Base-by-base conservation (phyloP, 2,329 filamentous ascomycete species). In the Xylariaceae sp. region DNA sequence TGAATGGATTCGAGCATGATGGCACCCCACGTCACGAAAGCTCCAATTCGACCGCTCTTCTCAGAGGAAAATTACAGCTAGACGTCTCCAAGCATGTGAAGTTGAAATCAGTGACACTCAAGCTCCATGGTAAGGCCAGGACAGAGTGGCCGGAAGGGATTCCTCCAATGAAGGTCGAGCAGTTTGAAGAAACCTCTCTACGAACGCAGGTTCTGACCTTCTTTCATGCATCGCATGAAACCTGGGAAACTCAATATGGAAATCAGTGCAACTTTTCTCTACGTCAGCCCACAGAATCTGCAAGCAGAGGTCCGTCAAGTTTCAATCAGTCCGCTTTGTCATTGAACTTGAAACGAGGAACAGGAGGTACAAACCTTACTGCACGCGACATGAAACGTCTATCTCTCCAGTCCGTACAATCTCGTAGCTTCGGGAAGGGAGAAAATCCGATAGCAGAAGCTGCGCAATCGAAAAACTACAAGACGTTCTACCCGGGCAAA, bases 101-200 rank as follows among this genome's bases (percentile, higher is more conserved):
- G 68, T 83, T 98, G 55, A 96, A 95, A 71, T 85, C 88, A 4
- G 80, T 98, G 20, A 90, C 86, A 5, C 74, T 98, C 42, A 92
- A 88, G 58, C 87, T 98, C 56, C 80, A 84, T 33, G 93, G 92
- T 22, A 85, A 83, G 62, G 88, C 90, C 3, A 80, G 86, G 53
- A 97, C 93, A 1, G 90, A 95, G 62, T 98, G 93, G 93, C 92
- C 93, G 14, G 93, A 97, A 71, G 89, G 90, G 40, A 93, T 97
- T 22, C 92, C 93, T 3, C 90, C 91, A 0, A 77, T 85, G 46
- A 95, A 95, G 65, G 77, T 85, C 1, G 87, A 95, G 33, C 82
- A 88, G 42, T 85, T 82, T 58, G 90, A 97, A 62, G 86, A 88
- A 52, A 86, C 93, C 55, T 88, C 83, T 3, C 76, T 97, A 48